Evolutionary conservation across 768 basidiomycete genomes (phyloP).

Genomic region (Psilocybe cyanescens): DNA sequence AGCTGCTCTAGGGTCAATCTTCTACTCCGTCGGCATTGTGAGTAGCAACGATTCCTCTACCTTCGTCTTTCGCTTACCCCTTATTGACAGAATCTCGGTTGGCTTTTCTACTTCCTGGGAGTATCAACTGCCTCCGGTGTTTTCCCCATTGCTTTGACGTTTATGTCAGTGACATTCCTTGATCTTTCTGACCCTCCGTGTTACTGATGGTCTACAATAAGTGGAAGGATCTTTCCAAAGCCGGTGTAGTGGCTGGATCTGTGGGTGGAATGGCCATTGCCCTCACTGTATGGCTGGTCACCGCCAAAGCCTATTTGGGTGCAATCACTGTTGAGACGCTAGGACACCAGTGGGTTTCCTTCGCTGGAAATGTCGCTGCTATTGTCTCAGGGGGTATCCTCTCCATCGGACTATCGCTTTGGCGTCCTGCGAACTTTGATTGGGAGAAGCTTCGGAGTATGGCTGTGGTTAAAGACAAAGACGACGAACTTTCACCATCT

Average conservation of each 20-base stretch:
- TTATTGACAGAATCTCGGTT: not conserved
- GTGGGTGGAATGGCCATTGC: conserved; percentile 28
- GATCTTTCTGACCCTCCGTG: too few species aligned
- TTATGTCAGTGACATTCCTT: too few species aligned
- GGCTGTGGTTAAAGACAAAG: conserved; percentile 14
- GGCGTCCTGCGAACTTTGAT: conserved; percentile 29
- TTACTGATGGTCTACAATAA: too few species aligned
- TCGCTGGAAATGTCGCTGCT: conserved; percentile 29
- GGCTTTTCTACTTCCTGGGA: not conserved
- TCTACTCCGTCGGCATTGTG: not conserved
- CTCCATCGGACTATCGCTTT: conserved; percentile 25
- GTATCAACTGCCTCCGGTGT: too few species aligned
- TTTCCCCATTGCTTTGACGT: too few species aligned
- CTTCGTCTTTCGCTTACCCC: conserved; percentile 11
- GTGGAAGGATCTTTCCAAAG: conserved; percentile 17
- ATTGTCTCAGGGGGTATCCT: conserved; percentile 27
- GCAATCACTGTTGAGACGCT: conserved; percentile 27
- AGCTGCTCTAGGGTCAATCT: conserved; percentile 24
- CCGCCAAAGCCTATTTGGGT: conserved; percentile 22
- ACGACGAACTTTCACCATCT: not conserved
- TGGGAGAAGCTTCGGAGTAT: conserved; percentile 27
- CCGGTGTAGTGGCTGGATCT: conserved; percentile 27
- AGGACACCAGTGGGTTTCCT: conserved; percentile 26
- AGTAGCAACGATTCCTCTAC: not conserved
- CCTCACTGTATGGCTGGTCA: conserved; percentile 28